These are phyloP conservation scores for Rubia yunnanensis DNA, from an alignment of 257 asterid species.

Conservation along the genomic window DNA sequence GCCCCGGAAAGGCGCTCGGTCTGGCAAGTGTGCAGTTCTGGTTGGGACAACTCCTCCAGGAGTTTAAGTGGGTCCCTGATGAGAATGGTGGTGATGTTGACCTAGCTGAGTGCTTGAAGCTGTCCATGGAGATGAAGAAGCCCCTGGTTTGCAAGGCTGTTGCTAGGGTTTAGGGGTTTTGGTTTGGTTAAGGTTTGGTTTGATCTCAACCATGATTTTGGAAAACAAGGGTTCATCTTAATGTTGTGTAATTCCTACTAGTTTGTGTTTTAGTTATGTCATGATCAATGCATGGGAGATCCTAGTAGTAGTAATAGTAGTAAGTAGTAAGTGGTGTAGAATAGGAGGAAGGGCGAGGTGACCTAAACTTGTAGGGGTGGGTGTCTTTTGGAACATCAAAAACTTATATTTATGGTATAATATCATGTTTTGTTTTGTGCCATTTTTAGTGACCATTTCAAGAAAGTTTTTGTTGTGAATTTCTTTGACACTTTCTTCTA, in stretches of 20 bases:
- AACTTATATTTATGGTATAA: too few species aligned
- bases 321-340: neutral
- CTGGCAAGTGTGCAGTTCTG: constrained; percentile 56
- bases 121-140: constrained; percentile 57
- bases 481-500: neutral
- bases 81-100: constrained; percentile 24
- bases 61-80: constrained; percentile 28
- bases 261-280: neutral
- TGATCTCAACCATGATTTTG: constrained; percentile 27
- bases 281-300: neutral
- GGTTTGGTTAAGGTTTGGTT: neutral
- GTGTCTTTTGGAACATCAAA: neutral
- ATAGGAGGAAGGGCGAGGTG: neutral
- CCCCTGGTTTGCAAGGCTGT: constrained; percentile 55
- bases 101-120: constrained; percentile 43
- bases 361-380: neutral
- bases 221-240: neutral
- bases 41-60: constrained; percentile 53
- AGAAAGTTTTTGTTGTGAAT: neutral
- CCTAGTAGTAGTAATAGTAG: neutral
- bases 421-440: too few species aligned
- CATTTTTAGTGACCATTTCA: too few species aligned
- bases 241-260: neutral
- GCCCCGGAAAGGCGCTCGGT: constrained; percentile 66
- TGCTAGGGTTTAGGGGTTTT: constrained; percentile 29